A percentile compares a stretch with the other conserved stretches of the same genome.
Conservation (phyloP, 140 eudicot species). For the Erigeron philadelphicus region DNA sequence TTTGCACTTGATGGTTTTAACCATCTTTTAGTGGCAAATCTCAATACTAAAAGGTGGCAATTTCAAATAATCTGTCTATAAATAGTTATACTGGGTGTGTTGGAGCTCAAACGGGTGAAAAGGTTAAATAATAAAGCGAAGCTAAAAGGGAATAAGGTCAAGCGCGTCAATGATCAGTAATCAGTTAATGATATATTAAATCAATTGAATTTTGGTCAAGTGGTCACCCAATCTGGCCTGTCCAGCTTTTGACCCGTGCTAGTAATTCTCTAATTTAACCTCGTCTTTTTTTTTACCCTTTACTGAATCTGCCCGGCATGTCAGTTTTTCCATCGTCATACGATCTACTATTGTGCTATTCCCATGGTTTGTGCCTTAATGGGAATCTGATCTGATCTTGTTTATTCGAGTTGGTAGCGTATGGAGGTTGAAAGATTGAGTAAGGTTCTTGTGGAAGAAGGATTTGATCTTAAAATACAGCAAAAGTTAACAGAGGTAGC, state of each 20-base stretch:
- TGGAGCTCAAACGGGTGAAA: neutral
- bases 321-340: neutral
- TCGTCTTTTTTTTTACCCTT: neutral
- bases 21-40: neutral
- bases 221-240: neutral
- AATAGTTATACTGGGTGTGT: neutral
- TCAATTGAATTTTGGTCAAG: no score
- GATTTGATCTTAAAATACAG: constrained; percentile 35
- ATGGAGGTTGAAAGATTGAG: constrained; percentile 54
- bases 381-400: constrained; percentile 19
- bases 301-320: neutral
- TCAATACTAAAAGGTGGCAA: neutral
- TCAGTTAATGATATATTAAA: neutral
- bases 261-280: neutral
- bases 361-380: neutral
- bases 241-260: neutral
- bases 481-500: constrained; percentile 38
- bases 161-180: neutral
- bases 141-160: constrained; percentile 4
- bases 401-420: constrained; percentile 36
- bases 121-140: neutral
- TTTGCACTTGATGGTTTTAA: no score
- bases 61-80: neutral
- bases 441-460: constrained; percentile 46
- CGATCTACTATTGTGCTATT: neutral